Percentiles rank a stretch among this genome's conserved stretches.
Evolutionary conservation across 2,329 filamentous ascomycete genomes (phyloP).

Genomic region (Podosphaera aphanis): DNA sequence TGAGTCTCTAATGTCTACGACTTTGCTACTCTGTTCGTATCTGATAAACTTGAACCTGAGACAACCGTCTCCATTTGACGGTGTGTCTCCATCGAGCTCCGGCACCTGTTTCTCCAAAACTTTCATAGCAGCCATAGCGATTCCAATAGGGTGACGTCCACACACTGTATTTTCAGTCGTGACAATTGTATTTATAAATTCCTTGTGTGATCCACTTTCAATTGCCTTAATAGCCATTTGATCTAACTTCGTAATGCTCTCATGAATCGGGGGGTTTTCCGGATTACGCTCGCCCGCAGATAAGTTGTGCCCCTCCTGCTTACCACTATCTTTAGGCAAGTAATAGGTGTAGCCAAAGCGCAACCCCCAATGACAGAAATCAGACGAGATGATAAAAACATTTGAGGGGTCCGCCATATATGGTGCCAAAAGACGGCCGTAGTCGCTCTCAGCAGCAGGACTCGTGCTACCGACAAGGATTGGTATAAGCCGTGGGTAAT

Average conservation of each 20-base stretch:
- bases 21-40: conserved; percentile 70
- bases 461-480: conserved; percentile 65
- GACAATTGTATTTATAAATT: conserved; percentile 44
- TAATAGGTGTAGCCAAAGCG: conserved; percentile 74
- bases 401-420: conserved; percentile 56
- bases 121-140: conserved; percentile 75
- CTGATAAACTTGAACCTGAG: conserved; percentile 45
- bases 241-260: conserved; percentile 65
- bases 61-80: conserved; percentile 7
- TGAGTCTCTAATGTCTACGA: conserved; percentile 41
- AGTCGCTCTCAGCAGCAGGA: conserved; percentile 36
- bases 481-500: conserved; percentile 57
- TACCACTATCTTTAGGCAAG: conserved; percentile 25
- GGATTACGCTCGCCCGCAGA: conserved; percentile 16
- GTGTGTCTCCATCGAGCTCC: too few relatives aligned
- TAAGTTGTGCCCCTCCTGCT: conserved; percentile 12
- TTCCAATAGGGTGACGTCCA: conserved; percentile 80
- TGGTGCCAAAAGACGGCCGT: conserved; percentile 49
- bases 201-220: conserved; percentile 45
- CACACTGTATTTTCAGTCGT: conserved; percentile 79
- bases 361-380: conserved; percentile 90
- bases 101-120: conserved; percentile 20
- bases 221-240: conserved; percentile 66
- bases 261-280: conserved; percentile 39
- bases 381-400: conserved; percentile 73